These are phyloP conservation scores for Sherardia arvensis DNA, from an alignment of 257 asterid species.

Conservation along the genomic window DNA sequence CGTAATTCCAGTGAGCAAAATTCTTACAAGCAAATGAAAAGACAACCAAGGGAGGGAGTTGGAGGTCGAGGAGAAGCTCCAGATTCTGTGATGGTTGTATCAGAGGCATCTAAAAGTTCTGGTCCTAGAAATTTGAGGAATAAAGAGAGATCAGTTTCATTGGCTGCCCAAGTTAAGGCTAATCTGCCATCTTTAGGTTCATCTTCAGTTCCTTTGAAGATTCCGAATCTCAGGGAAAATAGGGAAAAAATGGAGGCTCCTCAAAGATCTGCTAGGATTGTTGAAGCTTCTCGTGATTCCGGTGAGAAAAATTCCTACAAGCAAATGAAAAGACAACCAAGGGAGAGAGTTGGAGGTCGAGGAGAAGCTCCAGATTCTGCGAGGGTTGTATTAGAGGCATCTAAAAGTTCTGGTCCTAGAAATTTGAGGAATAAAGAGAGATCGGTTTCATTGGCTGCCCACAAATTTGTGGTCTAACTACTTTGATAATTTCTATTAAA, in stretches of 20 bases:
- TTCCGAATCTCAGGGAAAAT: conserved; percentile 55
- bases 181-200: conserved; percentile 46
- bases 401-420: conserved; percentile 40
- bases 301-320: conserved; percentile 35
- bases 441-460: conserved; percentile 42
- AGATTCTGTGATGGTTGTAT: conserved; percentile 29
- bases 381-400: conserved; percentile 44
- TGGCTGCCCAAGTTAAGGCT: conserved; percentile 47
- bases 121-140: conserved; percentile 43
- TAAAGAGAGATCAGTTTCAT: conserved; percentile 50
- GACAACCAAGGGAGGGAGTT: conserved; percentile 33
- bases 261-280: conserved; percentile 33
- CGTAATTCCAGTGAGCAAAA: conserved; percentile 42
- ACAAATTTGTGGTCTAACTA: too few species aligned
- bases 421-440: conserved; percentile 52
- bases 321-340: conserved; percentile 37
- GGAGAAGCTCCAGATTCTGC: conserved; percentile 27
- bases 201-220: conserved; percentile 58
- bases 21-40: conserved; percentile 32
- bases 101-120: conserved; percentile 44
- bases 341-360: conserved; percentile 34
- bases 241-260: conserved; percentile 64
- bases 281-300: conserved; percentile 32
- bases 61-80: conserved; percentile 35
- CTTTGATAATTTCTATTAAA: too few species aligned